Conservation (phyloP, 1,139 yeast species). For the Starmera stellimalicola region DNA sequence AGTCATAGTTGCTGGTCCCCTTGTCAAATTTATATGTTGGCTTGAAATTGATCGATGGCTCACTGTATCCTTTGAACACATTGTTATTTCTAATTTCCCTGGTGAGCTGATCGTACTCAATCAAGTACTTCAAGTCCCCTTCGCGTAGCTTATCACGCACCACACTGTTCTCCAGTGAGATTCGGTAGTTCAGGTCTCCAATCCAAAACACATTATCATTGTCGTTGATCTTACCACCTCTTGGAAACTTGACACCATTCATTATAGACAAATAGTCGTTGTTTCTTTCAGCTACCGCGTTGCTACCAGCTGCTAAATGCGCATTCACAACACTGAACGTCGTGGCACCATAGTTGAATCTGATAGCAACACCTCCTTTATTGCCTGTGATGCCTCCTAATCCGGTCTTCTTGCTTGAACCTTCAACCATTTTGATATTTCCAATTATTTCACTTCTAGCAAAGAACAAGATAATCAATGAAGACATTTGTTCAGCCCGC, state of each 20-base stretch:
- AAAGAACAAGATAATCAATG: slow-evolving; percentile 62
- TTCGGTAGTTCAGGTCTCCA: slow-evolving; percentile 89
- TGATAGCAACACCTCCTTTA: slow-evolving; percentile 86
- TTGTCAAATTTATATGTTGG: slow-evolving; percentile 94
- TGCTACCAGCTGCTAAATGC: slow-evolving; percentile 88
- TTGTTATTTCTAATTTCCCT: slow-evolving; percentile 65
- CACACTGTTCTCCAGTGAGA: slow-evolving; percentile 56
- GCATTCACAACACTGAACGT: slow-evolving; percentile 75
- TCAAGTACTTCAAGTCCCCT: slow-evolving; percentile 40
- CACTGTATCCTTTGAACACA: slow-evolving; percentile 66
- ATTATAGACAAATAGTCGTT: slow-evolving; percentile 64
- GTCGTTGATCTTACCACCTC: slow-evolving; percentile 46
- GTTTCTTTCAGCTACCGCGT: slow-evolving; percentile 71
- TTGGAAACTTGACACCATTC: slow-evolving; percentile 34
- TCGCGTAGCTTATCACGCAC: slow-evolving; percentile 47
- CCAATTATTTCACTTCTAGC: slow-evolving; percentile 46
- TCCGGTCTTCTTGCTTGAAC: slow-evolving; percentile 84
- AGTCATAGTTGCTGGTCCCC: slow-evolving; percentile 67
- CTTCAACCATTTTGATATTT: slow-evolving; percentile 56
- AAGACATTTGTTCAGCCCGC: slow-evolving; percentile 84
- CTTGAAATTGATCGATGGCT: slow-evolving; percentile 62
- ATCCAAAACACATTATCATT: slow-evolving; percentile 87
- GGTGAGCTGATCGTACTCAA: slow-evolving; percentile 69
- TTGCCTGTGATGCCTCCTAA: slow-evolving; percentile 92
- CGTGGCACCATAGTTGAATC: slow-evolving; percentile 68